These are phyloP conservation scores for Neobulgaria alba DNA, from an alignment of 2,329 filamentous ascomycete genomes.

Conservation along the genomic window DNA sequence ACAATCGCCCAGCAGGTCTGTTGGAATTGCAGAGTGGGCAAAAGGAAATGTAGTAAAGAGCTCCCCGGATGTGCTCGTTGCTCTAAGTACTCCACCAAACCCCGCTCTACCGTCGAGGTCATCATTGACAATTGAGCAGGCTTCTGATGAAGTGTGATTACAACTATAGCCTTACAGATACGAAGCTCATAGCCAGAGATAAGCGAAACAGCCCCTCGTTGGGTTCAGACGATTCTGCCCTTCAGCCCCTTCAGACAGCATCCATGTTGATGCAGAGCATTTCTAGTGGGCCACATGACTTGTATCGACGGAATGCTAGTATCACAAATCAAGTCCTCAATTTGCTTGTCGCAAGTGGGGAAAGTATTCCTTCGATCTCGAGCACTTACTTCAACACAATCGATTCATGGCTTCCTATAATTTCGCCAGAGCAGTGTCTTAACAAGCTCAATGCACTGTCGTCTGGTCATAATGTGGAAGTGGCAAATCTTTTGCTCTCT, in stretches of 20 bases:
- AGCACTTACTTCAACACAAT: conserved; percentile 17
- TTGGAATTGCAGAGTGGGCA: conserved; percentile 18
- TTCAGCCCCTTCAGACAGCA: conserved; percentile 9
- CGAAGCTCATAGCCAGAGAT: too few species aligned
- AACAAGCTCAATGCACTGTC: conserved; percentile 11
- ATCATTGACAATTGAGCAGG: too few species aligned
- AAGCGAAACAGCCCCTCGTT: conserved; percentile 8
- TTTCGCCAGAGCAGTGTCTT: conserved; percentile 8
- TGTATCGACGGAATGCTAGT: too few species aligned
- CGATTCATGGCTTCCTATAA: conserved; percentile 17
- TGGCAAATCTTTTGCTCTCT: conserved; percentile 13
- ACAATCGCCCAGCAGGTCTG: conserved; percentile 14
- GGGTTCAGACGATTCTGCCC: conserved; percentile 4
- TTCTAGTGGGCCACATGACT: neutral
- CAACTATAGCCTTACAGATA: conserved; percentile 6
- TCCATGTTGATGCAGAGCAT: conserved; percentile 9
- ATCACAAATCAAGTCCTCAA: conserved; percentile 13
- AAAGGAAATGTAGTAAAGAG: conserved; percentile 18
- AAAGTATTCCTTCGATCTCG: conserved; percentile 10
- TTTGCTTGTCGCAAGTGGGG: conserved; percentile 11
- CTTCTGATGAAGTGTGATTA: conserved; percentile 18
- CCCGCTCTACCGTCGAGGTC: too few species aligned
- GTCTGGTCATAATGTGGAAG: conserved; percentile 8
- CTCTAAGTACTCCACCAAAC: conserved; percentile 12
- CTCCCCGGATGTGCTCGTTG: conserved; percentile 16